Percentiles rank a stretch among this genome's conserved stretches.
Evolutionary conservation across 129 eudicot species (phyloP).

Genomic region (Chrysanthemum lavandulifolium): DNA sequence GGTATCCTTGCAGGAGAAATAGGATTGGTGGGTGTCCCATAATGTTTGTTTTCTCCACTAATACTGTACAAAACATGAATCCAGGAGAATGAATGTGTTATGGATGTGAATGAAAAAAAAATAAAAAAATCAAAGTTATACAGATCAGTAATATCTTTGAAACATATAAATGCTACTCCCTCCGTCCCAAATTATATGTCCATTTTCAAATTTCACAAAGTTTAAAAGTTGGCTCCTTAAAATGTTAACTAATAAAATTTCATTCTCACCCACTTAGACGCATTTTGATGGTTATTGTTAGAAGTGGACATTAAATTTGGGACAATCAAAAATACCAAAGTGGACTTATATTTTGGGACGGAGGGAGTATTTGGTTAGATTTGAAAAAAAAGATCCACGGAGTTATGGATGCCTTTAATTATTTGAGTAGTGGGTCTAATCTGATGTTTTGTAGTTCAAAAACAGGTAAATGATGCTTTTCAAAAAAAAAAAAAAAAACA

Average conservation of each 20-base stretch:
- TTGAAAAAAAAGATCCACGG: not conserved
- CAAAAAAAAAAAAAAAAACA: no score
- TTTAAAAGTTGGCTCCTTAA: no score
- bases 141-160: not conserved
- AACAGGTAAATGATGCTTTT: not conserved
- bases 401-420: not conserved
- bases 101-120: not conserved
- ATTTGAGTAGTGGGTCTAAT: not conserved
- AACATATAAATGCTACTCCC: no score
- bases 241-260: no score
- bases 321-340: no score
- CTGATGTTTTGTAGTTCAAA: not conserved
- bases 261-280: no score
- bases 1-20: slow-evolving; percentile 68
- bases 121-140: not conserved
- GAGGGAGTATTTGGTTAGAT: no score
- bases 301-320: no score
- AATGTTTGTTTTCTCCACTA: slow-evolving; percentile 85
- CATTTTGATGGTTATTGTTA: no score
- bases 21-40: slow-evolving; percentile 81
- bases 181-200: no score
- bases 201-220: no score
- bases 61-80: slow-evolving; percentile 44
- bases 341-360: no score
- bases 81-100: not conserved